Conservation (phyloP, 2,329 filamentous ascomycete species). For the Xylaria sp. region DNA sequence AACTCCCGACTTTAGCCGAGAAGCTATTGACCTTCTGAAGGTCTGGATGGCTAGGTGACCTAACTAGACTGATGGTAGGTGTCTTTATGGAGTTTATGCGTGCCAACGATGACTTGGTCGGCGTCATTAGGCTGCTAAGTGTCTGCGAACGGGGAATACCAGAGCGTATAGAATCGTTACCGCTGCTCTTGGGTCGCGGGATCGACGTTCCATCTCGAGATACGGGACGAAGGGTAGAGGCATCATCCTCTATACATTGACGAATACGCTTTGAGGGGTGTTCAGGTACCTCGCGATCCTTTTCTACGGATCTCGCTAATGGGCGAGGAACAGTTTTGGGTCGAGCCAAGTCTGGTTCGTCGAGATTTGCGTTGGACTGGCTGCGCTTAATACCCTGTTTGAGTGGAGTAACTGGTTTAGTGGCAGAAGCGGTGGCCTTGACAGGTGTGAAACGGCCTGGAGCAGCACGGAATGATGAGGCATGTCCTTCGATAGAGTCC, state of each 20-base stretch:
- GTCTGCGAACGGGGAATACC: slow-evolving; percentile 58
- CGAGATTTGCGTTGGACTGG: slow-evolving; percentile 70
- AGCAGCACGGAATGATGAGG: slow-evolving; percentile 77
- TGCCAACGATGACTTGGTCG: slow-evolving; percentile 79
- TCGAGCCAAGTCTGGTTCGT: slow-evolving; percentile 63
- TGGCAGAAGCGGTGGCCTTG: slow-evolving; percentile 60
- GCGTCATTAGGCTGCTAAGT: slow-evolving; percentile 73
- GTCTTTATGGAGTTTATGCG: slow-evolving; percentile 67
- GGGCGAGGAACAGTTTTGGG: slow-evolving; percentile 47
- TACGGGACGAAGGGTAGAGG: slow-evolving; percentile 70
- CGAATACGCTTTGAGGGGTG: slow-evolving; percentile 76
- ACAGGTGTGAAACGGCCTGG: slow-evolving; percentile 63
- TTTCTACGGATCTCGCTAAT: slow-evolving; percentile 39
- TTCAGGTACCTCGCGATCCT: slow-evolving; percentile 46
- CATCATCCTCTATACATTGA: slow-evolving; percentile 73
- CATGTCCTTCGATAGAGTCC: slow-evolving; percentile 91
- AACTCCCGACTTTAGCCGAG: slow-evolving; percentile 58
- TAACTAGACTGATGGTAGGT: slow-evolving; percentile 63
- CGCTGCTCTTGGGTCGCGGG: slow-evolving; percentile 59
- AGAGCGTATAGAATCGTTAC: slow-evolving; percentile 50
- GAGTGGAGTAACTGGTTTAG: slow-evolving; percentile 62
- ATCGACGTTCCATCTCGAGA: slow-evolving; percentile 60
- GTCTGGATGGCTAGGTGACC: slow-evolving; percentile 64
- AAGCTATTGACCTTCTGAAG: slow-evolving; percentile 54
- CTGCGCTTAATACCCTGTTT: slow-evolving; percentile 53